Percentiles rank a stretch among this genome's conserved stretches.
Evolutionary conservation across 306 rosid genomes (phyloP).

Genomic region (Cicer yamashitae): DNA sequence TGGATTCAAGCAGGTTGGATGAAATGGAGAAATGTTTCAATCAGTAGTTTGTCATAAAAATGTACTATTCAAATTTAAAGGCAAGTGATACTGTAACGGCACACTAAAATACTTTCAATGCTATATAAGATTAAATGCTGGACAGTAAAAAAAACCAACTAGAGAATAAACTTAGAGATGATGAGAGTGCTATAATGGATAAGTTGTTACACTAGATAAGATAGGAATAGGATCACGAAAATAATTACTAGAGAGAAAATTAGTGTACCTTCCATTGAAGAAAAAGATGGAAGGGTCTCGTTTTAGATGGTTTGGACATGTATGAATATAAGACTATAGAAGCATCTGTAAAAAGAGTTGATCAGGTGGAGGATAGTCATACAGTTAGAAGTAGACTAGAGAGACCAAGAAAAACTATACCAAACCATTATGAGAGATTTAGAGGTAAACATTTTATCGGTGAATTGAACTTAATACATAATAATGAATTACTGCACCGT

Average conservation of each 20-base stretch:
- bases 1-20: neutral
- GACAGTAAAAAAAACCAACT: neutral
- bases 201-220: constrained; percentile 7
- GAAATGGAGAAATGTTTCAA: neutral
- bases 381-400: constrained; percentile 7
- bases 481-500: neutral
- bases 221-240: neutral
- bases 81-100: neutral
- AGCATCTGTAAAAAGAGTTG: neutral
- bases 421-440: constrained; percentile 10
- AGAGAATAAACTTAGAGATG: neutral
- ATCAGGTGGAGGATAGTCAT: neutral
- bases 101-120: neutral
- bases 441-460: neutral
- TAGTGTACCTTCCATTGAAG: neutral
- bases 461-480: neutral
- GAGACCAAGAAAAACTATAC: neutral
- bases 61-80: neutral
- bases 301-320: constrained; percentile 9
- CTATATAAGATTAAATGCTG: neutral
- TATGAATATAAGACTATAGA: constrained; percentile 19
- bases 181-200: neutral
- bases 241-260: neutral
- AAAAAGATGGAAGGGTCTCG: neutral
- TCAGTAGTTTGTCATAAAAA: neutral